Conservation (phyloP, 805 yeast species). For the Wickerhamiella nectarea region DNA sequence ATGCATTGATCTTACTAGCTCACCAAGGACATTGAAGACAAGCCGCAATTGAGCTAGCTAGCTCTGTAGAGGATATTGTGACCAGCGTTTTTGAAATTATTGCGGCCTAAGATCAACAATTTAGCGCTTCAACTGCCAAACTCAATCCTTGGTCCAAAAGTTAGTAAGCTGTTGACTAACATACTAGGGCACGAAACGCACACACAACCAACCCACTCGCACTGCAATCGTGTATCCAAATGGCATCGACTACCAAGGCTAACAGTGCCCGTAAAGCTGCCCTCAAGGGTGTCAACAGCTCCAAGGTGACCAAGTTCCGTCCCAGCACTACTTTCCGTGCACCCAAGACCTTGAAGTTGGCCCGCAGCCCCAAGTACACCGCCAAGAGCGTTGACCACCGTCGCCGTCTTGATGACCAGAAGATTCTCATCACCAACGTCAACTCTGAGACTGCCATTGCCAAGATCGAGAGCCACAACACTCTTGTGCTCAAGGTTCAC, state of each 20-base stretch:
- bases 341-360: constrained; percentile 91
- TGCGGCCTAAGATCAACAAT: too few species aligned
- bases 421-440: constrained; percentile 85
- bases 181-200: background rate
- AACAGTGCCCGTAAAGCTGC: constrained; percentile 97
- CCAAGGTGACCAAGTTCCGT: constrained; percentile 87
- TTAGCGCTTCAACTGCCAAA: too few species aligned
- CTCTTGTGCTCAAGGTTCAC: constrained; percentile 96
- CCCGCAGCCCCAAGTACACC: constrained; percentile 92
- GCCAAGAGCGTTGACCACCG: constrained; percentile 94
- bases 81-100: too few species aligned
- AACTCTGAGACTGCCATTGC: constrained; percentile 98
- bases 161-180: background rate
- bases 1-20: too few species aligned
- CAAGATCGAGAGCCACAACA: constrained; percentile 99
- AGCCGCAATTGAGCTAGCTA: too few species aligned
- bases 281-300: constrained; percentile 88
- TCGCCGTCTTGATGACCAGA: constrained; percentile 93
- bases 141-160: too few species aligned
- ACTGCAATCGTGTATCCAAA: constrained; percentile 11
- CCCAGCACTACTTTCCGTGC: constrained; percentile 88
- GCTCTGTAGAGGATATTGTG: too few species aligned
- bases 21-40: too few species aligned
- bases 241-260: constrained; percentile 52
- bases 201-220: constrained; percentile 1